Conservation (phyloP, 768 basidiomycete genomes). For the Lentinula raphanica region DNA sequence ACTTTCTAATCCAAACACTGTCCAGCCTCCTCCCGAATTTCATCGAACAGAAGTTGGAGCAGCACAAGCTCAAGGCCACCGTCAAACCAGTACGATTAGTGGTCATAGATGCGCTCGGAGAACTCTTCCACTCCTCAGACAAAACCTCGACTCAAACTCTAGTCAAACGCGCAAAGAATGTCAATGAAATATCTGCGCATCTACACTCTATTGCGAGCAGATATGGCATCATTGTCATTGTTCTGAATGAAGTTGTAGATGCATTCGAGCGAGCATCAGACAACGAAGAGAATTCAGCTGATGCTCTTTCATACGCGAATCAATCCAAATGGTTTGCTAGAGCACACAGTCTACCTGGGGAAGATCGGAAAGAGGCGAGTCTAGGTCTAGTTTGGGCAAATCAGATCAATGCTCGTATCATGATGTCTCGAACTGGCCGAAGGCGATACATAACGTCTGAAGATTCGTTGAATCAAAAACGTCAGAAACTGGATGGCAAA, state of each 20-base stretch:
- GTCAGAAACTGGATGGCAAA: conserved; percentile 13
- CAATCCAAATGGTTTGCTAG: conserved; percentile 77
- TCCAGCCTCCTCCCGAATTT: conserved; percentile 49
- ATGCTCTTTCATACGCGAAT: conserved; percentile 55
- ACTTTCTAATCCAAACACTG: conserved; percentile 51
- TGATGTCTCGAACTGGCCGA: conserved; percentile 74
- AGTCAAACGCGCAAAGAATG: conserved; percentile 64
- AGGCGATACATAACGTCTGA: conserved; percentile 46
- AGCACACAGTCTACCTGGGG: conserved; percentile 52
- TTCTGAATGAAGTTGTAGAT: conserved; percentile 88
- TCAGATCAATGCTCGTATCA: conserved; percentile 79
- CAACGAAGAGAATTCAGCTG: conserved; percentile 18
- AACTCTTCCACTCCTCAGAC: conserved; percentile 68
- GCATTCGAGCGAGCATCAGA: conserved; percentile 43
- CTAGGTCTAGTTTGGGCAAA: conserved; percentile 94
- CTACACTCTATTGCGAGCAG: conserved; percentile 68
- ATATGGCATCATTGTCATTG: conserved; percentile 66
- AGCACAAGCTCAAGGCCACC: conserved; percentile 17
- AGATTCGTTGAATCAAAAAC: conserved; percentile 9
- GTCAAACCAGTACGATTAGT: conserved; percentile 68
- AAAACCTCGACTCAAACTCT: conserved; percentile 59
- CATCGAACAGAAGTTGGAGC: conserved; percentile 21
- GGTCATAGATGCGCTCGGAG: conserved; percentile 83
- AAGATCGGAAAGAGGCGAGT: conserved; percentile 69
- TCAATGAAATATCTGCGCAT: conserved; percentile 60